These are phyloP conservation scores for Vishniacozyma victoriae DNA, from an alignment of 768 basidiomycete species.

Conservation along the genomic window DNA sequence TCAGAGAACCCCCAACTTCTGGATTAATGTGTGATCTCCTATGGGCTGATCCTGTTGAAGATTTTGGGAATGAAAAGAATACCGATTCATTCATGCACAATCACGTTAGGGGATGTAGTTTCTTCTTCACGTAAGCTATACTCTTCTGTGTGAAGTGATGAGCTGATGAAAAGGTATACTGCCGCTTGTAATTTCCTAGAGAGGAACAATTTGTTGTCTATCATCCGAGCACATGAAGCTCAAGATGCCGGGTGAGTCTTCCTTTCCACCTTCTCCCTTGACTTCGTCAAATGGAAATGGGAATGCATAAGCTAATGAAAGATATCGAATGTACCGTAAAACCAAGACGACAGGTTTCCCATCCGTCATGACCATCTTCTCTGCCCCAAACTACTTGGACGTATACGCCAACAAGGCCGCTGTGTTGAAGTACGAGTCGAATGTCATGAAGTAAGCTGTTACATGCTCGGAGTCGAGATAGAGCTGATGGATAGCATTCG, in stretches of 20 bases:
- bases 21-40: conserved; percentile 98
- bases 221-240: conserved; percentile 96
- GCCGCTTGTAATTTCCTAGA: conserved; percentile 97
- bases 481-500: conserved; percentile 55
- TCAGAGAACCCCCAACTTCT: conserved; percentile 94
- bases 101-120: conserved; percentile 93
- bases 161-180: conserved; percentile 61
- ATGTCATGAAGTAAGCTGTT: conserved; percentile 75
- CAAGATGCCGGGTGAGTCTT: conserved; percentile 85
- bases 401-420: conserved; percentile 99
- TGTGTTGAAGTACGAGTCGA: conserved; percentile 97
- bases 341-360: conserved; percentile 97
- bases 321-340: conserved; percentile 98
- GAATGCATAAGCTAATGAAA: no score
- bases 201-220: conserved; percentile 89
- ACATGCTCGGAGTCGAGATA: neutral
- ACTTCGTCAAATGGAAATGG: conserved; percentile 5
- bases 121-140: conserved; percentile 80
- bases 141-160: neutral
- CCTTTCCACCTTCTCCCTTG: neutral
- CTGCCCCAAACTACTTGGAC: conserved; percentile 95
- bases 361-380: conserved; percentile 99
- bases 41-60: conserved; percentile 97
- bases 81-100: conserved; percentile 89
- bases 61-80: conserved; percentile 89